Conservation (phyloP, 1,284 basidiomycete genomes). For the Microbotryum silenes-acaulis region DNA sequence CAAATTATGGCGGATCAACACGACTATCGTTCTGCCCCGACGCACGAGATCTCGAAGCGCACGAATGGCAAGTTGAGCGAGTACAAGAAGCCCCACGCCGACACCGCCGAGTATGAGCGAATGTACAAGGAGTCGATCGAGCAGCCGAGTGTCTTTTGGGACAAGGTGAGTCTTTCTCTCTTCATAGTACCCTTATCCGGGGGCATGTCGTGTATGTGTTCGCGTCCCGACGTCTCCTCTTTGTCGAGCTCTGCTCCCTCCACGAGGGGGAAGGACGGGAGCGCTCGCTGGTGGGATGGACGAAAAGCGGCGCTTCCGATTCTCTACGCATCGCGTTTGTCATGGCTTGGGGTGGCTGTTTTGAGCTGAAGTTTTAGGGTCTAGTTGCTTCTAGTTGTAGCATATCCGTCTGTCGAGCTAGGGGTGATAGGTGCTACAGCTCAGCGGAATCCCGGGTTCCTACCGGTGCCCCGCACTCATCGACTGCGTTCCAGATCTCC, state of each 20-base stretch:
- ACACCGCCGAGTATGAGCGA: constrained; percentile 54
- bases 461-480: too few species aligned
- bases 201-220: not conserved
- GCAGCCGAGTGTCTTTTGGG: constrained; percentile 78
- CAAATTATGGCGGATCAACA: constrained; percentile 3
- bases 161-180: constrained; percentile 51
- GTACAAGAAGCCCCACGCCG: constrained; percentile 49
- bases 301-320: too few species aligned
- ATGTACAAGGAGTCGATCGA: constrained; percentile 41
- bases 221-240: not conserved
- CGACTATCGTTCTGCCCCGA: constrained; percentile 13
- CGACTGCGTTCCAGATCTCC: too few species aligned
- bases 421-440: too few species aligned
- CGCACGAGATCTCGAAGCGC: constrained; percentile 23
- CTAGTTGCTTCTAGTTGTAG: not conserved
- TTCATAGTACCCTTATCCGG: not conserved
- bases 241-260: not conserved
- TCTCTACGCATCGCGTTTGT: too few species aligned
- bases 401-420: too few species aligned
- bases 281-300: too few species aligned
- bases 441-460: too few species aligned
- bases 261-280: not conserved
- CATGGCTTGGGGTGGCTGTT: not conserved
- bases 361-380: not conserved
- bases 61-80: constrained; percentile 9